phyloP scores from a whole-genome alignment of 257 asterid genomes.

The Solanum chmielewskii region DNA sequence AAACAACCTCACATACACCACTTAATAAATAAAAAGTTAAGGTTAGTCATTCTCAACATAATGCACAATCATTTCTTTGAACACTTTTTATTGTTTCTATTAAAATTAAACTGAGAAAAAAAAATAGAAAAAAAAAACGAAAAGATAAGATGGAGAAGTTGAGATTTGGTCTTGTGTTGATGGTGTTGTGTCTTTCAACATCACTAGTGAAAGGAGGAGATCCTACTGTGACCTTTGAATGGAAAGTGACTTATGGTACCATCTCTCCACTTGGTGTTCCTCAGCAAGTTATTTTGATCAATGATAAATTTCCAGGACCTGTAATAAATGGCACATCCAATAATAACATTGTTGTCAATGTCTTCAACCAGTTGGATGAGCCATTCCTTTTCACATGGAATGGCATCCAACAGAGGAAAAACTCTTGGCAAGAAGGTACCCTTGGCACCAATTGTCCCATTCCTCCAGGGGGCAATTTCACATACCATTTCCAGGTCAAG shows the following conservation, averaged over 20 bases:
- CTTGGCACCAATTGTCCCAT: slow-evolving; percentile 55
- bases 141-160: slow-evolving; percentile 3
- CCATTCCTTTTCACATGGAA: slow-evolving; percentile 52
- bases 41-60: background rate
- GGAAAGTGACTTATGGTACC: slow-evolving; percentile 49
- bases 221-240: slow-evolving; percentile 29
- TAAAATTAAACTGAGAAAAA: background rate
- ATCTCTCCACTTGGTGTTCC: slow-evolving; percentile 54
- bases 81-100: background rate
- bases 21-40: background rate
- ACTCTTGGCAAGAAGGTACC: slow-evolving; percentile 59
- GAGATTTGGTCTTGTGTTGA: slow-evolving; percentile 1
- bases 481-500: slow-evolving; percentile 53
- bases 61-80: background rate
- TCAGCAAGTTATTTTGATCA: slow-evolving; percentile 47
- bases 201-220: slow-evolving; percentile 23
- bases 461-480: slow-evolving; percentile 37
- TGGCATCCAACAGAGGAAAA: slow-evolving; percentile 64
- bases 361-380: slow-evolving; percentile 53
- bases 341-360: slow-evolving; percentile 50
- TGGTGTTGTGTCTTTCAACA: slow-evolving; percentile 11
- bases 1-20: background rate
- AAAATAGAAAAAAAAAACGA: too few relatives aligned
- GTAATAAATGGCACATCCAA: slow-evolving; percentile 55
- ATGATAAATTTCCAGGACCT: slow-evolving; percentile 62